A percentile compares a stretch with the other conserved stretches of the same genome.
These are phyloP conservation scores for Setaria viridis DNA, from an alignment of 202 grass and related monocot species.

Conservation along the genomic window DNA sequence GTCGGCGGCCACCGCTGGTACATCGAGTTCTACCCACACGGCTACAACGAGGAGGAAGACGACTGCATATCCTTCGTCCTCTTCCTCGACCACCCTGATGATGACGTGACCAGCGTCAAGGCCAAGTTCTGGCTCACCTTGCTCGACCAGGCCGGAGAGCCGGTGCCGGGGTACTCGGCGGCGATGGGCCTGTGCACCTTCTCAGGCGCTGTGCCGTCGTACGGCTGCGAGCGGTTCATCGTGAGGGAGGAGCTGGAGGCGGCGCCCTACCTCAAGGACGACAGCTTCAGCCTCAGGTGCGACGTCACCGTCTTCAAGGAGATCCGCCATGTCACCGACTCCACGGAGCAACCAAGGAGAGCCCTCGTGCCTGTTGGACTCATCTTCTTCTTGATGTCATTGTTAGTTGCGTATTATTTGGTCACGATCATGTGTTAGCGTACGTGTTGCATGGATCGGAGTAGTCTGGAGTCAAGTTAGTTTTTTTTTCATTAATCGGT, in stretches of 20 bases:
- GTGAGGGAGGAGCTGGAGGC: not conserved
- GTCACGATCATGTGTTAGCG: too few relatives aligned
- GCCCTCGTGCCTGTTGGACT: too few relatives aligned
- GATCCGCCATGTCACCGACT: too few relatives aligned
- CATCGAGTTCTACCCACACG: constrained; percentile 32
- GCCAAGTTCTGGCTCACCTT: not conserved
- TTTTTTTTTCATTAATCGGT: too few relatives aligned
- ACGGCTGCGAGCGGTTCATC: not conserved
- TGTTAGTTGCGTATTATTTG: too few relatives aligned
- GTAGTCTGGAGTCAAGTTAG: too few relatives aligned
- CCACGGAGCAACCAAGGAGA: too few relatives aligned
- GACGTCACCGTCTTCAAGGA: not conserved
- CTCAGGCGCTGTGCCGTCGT: not conserved
- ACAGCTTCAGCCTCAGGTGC: not conserved
- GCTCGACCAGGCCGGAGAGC: not conserved
- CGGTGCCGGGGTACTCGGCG: too few relatives aligned
- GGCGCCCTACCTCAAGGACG: not conserved
- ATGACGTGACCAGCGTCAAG: not conserved
- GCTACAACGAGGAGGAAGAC: not conserved
- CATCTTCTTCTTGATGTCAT: too few relatives aligned
- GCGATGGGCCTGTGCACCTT: too few relatives aligned
- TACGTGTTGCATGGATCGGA: too few relatives aligned
- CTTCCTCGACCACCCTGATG: not conserved
- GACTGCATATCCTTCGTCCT: not conserved
- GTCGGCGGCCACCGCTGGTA: constrained; percentile 39